Conservation (phyloP, 371 early-diverging fungal genomes). For the Mucor racemosus region DNA sequence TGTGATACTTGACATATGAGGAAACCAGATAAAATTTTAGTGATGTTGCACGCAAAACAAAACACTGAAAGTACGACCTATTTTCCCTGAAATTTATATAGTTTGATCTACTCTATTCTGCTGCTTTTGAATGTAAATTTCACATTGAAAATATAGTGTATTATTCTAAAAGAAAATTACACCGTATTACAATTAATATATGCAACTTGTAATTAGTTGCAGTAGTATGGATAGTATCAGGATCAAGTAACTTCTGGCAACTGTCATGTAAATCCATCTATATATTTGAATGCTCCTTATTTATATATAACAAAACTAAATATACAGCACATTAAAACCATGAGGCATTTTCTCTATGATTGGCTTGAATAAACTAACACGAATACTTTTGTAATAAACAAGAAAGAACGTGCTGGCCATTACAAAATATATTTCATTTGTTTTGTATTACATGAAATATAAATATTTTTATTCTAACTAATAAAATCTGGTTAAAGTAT, state of each 20-base stretch:
- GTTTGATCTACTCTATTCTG: too few relatives aligned
- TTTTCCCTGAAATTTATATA: too few relatives aligned
- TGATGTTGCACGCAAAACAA: not conserved
- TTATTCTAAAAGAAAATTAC: too few relatives aligned
- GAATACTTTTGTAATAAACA: not conserved
- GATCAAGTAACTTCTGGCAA: not conserved
- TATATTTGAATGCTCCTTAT: not conserved
- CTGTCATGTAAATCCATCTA: not conserved
- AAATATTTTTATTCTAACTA: too few relatives aligned
- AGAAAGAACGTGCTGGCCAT: not conserved
- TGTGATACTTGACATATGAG: not conserved
- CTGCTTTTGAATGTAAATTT: too few relatives aligned
- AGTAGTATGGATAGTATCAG: not conserved
- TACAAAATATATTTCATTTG: not conserved
- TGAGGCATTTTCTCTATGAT: not conserved
- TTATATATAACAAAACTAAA: not conserved
- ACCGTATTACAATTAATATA: not conserved
- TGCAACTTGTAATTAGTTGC: not conserved
- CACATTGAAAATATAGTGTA: too few relatives aligned
- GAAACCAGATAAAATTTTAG: not conserved
- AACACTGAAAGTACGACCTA: too few relatives aligned
- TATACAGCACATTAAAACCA: not conserved
- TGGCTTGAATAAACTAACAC: not conserved
- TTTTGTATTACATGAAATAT: not conserved
- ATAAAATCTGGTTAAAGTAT: not conserved